Evolutionary conservation across 164 flowering plant genomes (phyloP), one percentile per base, ranked within the genome.

Genomic region (Warburgia ugandensis): DNA sequence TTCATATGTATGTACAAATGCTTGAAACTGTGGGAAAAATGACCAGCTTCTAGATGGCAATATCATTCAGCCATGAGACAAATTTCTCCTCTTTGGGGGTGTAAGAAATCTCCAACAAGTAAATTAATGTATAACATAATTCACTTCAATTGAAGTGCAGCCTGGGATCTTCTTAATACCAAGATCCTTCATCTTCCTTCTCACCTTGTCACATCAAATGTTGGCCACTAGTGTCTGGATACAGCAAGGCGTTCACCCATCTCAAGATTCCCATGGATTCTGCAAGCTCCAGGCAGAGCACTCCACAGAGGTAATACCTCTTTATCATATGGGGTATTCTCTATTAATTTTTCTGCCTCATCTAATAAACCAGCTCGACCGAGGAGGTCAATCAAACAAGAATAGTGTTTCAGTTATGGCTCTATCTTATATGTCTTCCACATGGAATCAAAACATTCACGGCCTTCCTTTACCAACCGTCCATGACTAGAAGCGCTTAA

Each of bases 401-500:
- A 81, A 51, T 76, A 86, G 52, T 86, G 97, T 65, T 89, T 94
- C 19, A 76, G 6, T 52, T 80, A 80, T 12, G 94, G 94, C 36
- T 79, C 66, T 33, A 88, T 75, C 5, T 60, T 25, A 61, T 77
- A 68, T 5, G 52, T 8, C 17, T 55, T 54, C 48, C n/a, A 64
- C 94, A 88, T 88, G 21, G 72, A 74, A 35, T 63, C 35, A 49
- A 88, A 88, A 56, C 71, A 59, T 48, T 31, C 20, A 0, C 73
- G 68, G 6, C 94, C 94, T 68, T 82, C 86, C 39, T 76, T 76
- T 14, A 84, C 83, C 67, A 84, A 55, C 28, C 92, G 85, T 10
- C 81, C 96, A 58, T 84, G 92, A 62, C 67, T 78, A 60, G 94
- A 87, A 23, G 96, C 96, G 55, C 72, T 80, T 40, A 88, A 67